Evolutionary conservation across 306 rosid genomes (phyloP).

Genomic region (Quercus bicolor): DNA sequence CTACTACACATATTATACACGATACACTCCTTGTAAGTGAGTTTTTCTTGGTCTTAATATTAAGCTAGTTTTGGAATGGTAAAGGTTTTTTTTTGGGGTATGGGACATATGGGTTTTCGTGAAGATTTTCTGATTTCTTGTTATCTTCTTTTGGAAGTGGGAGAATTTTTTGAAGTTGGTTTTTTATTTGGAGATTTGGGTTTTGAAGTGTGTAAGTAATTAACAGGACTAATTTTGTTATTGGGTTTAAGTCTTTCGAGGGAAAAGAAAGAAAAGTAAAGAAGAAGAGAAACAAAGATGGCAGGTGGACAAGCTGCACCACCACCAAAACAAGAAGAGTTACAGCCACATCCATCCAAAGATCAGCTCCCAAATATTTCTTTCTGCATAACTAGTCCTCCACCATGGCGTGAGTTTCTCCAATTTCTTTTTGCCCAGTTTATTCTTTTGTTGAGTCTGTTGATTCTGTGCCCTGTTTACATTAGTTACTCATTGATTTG

Average conservation of each 20-base stretch:
- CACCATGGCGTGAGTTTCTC: constrained; percentile 90
- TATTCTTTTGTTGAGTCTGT: background rate
- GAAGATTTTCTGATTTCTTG: constrained; percentile 1
- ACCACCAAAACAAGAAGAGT: constrained; percentile 84
- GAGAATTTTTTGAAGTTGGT: constrained; percentile 5
- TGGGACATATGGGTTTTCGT: constrained; percentile 28
- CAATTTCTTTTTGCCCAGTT: background rate
- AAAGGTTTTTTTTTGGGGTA: constrained; percentile 8
- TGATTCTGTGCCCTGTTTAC: background rate
- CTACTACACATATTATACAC: no score
- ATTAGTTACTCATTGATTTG: no score
- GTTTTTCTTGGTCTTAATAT: background rate
- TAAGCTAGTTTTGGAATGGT: constrained; percentile 11
- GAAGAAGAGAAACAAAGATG: constrained; percentile 37
- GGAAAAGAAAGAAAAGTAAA: constrained; percentile 3
- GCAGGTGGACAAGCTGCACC: constrained; percentile 73
- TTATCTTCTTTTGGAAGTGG: background rate
- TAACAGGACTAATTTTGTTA: background rate
- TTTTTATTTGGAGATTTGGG: constrained; percentile 18
- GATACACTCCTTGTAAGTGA: background rate
- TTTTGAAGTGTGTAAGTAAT: background rate
- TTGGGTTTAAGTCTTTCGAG: constrained; percentile 7
- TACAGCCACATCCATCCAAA: constrained; percentile 78
- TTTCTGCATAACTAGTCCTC: constrained; percentile 97
- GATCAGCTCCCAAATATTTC: constrained; percentile 85